Base-by-base conservation (phyloP, 768 basidiomycete species). In the Hypholoma fasciculare region DNA sequence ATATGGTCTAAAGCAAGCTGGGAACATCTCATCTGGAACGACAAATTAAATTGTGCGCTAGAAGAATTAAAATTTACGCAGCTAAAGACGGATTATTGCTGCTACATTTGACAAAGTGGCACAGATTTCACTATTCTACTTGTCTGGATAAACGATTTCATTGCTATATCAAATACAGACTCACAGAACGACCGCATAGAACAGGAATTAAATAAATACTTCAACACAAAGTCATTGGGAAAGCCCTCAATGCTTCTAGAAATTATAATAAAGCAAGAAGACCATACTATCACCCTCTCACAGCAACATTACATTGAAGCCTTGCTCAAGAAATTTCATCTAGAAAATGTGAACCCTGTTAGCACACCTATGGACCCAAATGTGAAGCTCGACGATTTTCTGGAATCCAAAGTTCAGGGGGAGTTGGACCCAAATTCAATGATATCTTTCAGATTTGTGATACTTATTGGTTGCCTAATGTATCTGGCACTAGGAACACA, bases 1-100 rank as follows among this genome's bases (percentile, higher is more conserved):
- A 3, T 82, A 82, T 50, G 73, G 80, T 0, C 69, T 80, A 5
- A 69, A 71, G 38, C 71, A 72, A 40, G 60, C 72, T 4, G 64
- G 69, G 2, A 59, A 63, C 19, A 60, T 64, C 4, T 23, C 19
- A 60, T 64, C 4, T 23, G 69, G 72, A 69, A 73, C 54, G 23
- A 60, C 1, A 60, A 69, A 34, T 59, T 70, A 11, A 60, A 70
- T 27, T 17, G 17, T 1, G 43, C 56, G 6, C 55, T 70, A 20
- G 36, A 38, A 0, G 27, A 58, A 16, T 37, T 68, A 0, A 63
- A 61, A n/a, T 72, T 66, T 49, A 57, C 39, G 64, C 54, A 54
- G 23, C 49, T 66, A 1, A 52, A 61, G 12, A 58, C 60, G 0
- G 62, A 71, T 42, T 63, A 64, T 17, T 70, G 67, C 52, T 49